Conservation (phyloP, 176 grass and related monocot genomes). For the Triticum aestivum region DNA sequence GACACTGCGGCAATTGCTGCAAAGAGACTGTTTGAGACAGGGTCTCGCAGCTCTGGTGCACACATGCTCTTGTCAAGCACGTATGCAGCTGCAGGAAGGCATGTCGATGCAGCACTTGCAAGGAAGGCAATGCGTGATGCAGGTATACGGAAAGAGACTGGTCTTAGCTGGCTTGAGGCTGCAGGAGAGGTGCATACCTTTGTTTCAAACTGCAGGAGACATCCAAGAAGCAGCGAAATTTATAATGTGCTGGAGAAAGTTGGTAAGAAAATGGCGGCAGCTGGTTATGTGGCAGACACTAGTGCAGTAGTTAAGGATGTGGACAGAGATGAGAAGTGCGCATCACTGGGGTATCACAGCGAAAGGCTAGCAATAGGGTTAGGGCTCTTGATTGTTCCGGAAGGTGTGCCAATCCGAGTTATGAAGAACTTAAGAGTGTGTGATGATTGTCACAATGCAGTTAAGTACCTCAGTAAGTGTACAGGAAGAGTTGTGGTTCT, state of each 20-base stretch:
- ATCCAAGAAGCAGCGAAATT: slow-evolving; percentile 66
- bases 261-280: slow-evolving; percentile 70
- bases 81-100: slow-evolving; percentile 72
- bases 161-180: slow-evolving; percentile 88
- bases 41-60: slow-evolving; percentile 65
- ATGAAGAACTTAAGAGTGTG: slow-evolving; percentile 97
- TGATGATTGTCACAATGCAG: slow-evolving; percentile 88
- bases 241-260: slow-evolving; percentile 68
- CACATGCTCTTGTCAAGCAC: slow-evolving; percentile 84
- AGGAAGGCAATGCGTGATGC: slow-evolving; percentile 93
- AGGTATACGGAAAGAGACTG: slow-evolving; percentile 80
- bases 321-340: slow-evolving; percentile 57
- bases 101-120: slow-evolving; percentile 69
- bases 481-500: slow-evolving; percentile 71
- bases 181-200: slow-evolving; percentile 82
- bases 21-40: slow-evolving; percentile 60
- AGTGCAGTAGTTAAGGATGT: slow-evolving; percentile 76
- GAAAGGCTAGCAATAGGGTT: slow-evolving; percentile 89
- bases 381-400: slow-evolving; percentile 69
- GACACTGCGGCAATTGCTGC: slow-evolving; percentile 72
- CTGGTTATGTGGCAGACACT: slow-evolving; percentile 80
- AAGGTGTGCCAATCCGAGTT: slow-evolving; percentile 78
- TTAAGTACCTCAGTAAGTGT: slow-evolving; percentile 89
- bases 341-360: slow-evolving; percentile 81
- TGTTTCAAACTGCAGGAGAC: slow-evolving; percentile 69